Conservation (phyloP, 805 yeast genomes). For the Dipodascopsis tothii region DNA sequence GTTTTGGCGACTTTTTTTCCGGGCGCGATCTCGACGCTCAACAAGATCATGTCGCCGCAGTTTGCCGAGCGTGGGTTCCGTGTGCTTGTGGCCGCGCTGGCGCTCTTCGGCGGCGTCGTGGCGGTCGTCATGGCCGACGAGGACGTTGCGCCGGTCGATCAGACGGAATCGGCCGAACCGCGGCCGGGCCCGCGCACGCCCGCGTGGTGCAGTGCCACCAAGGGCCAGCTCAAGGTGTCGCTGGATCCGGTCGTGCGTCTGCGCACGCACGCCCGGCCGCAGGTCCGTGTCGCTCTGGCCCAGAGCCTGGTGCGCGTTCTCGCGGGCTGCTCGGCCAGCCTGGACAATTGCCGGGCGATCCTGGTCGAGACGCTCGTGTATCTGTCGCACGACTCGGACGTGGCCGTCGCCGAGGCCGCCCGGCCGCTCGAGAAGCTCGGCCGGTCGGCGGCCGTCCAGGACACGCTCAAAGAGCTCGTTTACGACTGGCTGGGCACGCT, state of each 20-base stretch:
- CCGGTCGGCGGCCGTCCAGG: slow-evolving; percentile 7
- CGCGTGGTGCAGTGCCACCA: slow-evolving; percentile 50
- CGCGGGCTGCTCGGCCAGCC: slow-evolving; percentile 31
- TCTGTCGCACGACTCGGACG: slow-evolving; percentile 17
- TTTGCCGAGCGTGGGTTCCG: slow-evolving; percentile 22
- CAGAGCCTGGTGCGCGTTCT: slow-evolving; percentile 31
- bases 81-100: slow-evolving; percentile 20
- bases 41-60: slow-evolving; percentile 25
- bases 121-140: slow-evolving; percentile 18
- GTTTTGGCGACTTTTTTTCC: slow-evolving; percentile 29
- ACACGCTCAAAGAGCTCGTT: slow-evolving; percentile 18
- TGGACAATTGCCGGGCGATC: slow-evolving; percentile 34
- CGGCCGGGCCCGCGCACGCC: slow-evolving; percentile 36
- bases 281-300: slow-evolving; percentile 33
- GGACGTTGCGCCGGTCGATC: slow-evolving; percentile 8
- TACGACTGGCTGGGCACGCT: slow-evolving; percentile 29
- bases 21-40: slow-evolving; percentile 29
- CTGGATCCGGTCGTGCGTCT: slow-evolving; percentile 33
- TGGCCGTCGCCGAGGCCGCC: too few species aligned
- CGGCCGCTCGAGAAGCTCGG: background rate
- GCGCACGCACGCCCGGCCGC: slow-evolving; percentile 29
- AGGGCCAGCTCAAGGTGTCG: slow-evolving; percentile 44
- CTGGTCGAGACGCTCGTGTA: slow-evolving; percentile 34
- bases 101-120: slow-evolving; percentile 19
- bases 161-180: background rate